Conservation (phyloP, 495 filamentous ascomycete species). For the Lasiosphaeris hirsuta region DNA sequence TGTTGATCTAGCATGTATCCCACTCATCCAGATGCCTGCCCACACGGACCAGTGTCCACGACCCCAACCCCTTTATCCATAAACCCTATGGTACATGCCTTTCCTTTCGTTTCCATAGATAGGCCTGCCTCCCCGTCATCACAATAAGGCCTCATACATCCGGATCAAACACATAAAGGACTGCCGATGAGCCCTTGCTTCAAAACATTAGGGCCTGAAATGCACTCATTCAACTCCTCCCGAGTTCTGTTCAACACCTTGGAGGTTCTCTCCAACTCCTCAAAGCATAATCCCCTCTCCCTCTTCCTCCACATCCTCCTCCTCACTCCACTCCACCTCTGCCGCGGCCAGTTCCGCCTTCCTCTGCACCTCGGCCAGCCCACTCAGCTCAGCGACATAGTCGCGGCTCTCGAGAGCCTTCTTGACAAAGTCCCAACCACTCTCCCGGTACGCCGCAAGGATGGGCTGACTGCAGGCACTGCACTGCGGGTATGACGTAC, state of each 20-base stretch:
- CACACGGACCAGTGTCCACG: too few species aligned
- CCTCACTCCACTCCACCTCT: constrained; percentile 47
- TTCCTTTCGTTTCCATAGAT: too few species aligned
- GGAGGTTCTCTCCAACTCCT: not conserved
- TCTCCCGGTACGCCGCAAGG: constrained; percentile 62
- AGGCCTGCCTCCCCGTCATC: too few species aligned
- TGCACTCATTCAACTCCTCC: not conserved
- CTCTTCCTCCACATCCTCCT: constrained; percentile 43
- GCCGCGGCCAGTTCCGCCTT: constrained; percentile 58
- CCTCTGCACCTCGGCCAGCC: constrained; percentile 86
- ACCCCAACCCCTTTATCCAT: too few species aligned
- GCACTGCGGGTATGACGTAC: constrained; percentile 82
- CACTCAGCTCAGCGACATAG: constrained; percentile 87
- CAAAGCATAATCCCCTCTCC: constrained; percentile 43
- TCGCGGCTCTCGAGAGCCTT: constrained; percentile 77
- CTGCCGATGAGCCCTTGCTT: too few species aligned
- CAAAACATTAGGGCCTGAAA: not conserved
- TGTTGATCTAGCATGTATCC: too few species aligned
- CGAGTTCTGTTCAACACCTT: too few species aligned
- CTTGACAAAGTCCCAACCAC: constrained; percentile 87
- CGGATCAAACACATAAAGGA: too few species aligned
- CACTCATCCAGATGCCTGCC: too few species aligned
- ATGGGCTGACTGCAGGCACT: constrained; percentile 85
- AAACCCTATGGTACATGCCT: too few species aligned
- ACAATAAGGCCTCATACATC: too few species aligned